Conservation (phyloP, 192 early-diverging fungal species). For the Glomus cerebriforme region DNA sequence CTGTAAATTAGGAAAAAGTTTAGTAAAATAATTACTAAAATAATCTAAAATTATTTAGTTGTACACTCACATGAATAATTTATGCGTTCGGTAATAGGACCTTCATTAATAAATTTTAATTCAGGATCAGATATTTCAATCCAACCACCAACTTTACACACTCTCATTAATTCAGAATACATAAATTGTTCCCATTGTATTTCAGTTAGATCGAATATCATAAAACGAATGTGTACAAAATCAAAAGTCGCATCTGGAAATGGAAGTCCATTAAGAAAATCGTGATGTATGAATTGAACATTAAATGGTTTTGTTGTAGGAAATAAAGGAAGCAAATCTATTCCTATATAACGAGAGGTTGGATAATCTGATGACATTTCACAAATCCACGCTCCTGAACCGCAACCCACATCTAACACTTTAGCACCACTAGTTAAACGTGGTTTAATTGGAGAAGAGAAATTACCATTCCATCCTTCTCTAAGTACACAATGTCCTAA, state of each 20-base stretch:
- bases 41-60: not conserved
- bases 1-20: not conserved
- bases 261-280: conserved; percentile 13
- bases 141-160: not conserved
- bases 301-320: not conserved
- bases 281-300: conserved; percentile 6
- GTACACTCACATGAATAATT: not conserved
- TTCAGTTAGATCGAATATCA: not conserved
- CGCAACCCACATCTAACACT: conserved; percentile 43
- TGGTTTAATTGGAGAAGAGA: conserved; percentile 43
- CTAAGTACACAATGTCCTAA: conserved; percentile 5
- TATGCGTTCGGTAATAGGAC: not conserved
- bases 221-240: conserved; percentile 16
- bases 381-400: not conserved
- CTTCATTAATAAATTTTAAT: not conserved
- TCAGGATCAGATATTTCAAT: not conserved
- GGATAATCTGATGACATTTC: conserved; percentile 13
- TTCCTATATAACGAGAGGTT: not conserved
- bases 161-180: conserved; percentile 1
- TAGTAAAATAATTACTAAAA: not conserved
- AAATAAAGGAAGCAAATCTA: not conserved
- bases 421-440: conserved; percentile 37
- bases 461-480: conserved; percentile 30
- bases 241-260: conserved; percentile 26
- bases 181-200: not conserved